These are phyloP conservation scores for Sarcodon sp. DNA, from an alignment of 768 basidiomycete genomes.

Conservation along the genomic window DNA sequence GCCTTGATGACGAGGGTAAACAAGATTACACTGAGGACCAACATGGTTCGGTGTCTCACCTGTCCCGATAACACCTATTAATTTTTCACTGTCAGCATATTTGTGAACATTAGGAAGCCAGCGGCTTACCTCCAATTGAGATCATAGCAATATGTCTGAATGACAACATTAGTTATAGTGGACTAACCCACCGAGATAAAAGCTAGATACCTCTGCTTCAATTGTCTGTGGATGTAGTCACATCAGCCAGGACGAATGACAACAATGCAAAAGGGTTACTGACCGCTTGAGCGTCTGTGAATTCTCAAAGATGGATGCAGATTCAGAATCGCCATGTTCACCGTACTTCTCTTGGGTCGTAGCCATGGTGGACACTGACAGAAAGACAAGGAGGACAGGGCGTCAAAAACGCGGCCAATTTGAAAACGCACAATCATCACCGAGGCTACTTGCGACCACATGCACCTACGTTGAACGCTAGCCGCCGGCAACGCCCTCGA, in stretches of 20 bases:
- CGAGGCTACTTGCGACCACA: no score
- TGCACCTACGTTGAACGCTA: no score
- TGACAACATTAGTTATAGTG: background rate
- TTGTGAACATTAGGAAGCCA: background rate
- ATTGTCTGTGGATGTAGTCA: constrained; percentile 22
- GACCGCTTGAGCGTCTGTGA: background rate
- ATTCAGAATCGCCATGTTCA: background rate
- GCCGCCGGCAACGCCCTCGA: no score
- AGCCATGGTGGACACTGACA: no score
- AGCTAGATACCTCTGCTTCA: constrained; percentile 23
- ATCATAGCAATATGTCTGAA: constrained; percentile 80
- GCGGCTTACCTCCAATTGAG: constrained; percentile 18
- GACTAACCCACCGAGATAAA: background rate
- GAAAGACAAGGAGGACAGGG: no score
- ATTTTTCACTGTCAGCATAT: background rate
- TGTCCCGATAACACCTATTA: constrained; percentile 30
- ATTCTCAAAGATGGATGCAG: background rate
- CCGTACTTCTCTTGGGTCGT: no score
- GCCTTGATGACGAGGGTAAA: background rate
- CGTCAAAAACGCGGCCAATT: no score
- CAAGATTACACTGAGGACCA: no score
- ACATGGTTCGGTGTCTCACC: background rate
- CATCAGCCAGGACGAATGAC: background rate
- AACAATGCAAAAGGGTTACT: background rate
- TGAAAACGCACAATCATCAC: no score